phyloP scores from a whole-genome alignment of 163 green algal species.

The Scenedesmus sp. region DNA sequence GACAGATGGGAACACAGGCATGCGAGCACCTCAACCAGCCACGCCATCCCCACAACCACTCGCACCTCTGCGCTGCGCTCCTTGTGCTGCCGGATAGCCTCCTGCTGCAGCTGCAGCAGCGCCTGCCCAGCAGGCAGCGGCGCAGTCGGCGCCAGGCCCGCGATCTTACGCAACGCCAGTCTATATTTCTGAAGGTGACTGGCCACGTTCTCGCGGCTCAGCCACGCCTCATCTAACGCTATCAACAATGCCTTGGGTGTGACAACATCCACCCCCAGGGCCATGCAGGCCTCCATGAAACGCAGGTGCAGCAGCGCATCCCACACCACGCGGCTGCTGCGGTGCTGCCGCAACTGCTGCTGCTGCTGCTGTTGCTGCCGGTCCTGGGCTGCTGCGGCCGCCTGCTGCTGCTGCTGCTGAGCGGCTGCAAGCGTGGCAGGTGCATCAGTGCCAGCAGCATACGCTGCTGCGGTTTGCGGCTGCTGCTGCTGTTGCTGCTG shows the following conservation, averaged over 20 bases:
- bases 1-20: neutral
- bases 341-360: slow-evolving; percentile 11
- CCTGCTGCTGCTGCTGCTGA: slow-evolving; percentile 7
- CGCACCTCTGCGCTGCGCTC: slow-evolving; percentile 31
- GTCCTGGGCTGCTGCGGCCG: neutral
- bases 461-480: neutral
- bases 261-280: slow-evolving; percentile 26
- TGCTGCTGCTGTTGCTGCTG: slow-evolving; percentile 13
- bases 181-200: slow-evolving; percentile 50
- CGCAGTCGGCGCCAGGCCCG: slow-evolving; percentile 24
- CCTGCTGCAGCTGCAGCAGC: slow-evolving; percentile 44
- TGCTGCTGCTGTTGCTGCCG: slow-evolving; percentile 13
- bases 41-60: neutral
- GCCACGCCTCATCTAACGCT: slow-evolving; percentile 36
- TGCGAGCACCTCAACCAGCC: neutral
- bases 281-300: slow-evolving; percentile 13
- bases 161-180: slow-evolving; percentile 42
- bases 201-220: slow-evolving; percentile 47
- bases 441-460: neutral
- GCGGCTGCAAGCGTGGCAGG: slow-evolving; percentile 2
- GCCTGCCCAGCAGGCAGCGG: slow-evolving; percentile 6
- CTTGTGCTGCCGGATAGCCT: slow-evolving; percentile 35
- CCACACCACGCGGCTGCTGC: slow-evolving; percentile 38
- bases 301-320: slow-evolving; percentile 32
- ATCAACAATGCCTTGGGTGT: slow-evolving; percentile 41